phyloP scores from a whole-genome alignment of 768 basidiomycete species.

The Russula sp. region DNA sequence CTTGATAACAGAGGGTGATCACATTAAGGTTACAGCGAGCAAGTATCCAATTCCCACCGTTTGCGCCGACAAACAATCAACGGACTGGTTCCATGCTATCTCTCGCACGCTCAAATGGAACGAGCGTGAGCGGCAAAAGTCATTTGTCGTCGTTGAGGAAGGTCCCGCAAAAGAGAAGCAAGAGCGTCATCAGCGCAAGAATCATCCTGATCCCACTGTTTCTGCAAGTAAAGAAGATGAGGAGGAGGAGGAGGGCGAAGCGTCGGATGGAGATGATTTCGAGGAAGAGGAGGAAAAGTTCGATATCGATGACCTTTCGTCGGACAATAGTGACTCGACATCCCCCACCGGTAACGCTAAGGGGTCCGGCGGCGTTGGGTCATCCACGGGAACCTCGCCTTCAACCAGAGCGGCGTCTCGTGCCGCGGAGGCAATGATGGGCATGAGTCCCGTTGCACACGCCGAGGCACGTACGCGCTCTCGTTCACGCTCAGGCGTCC shows the following conservation, averaged over 20 bases:
- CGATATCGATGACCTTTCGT: conserved; percentile 85
- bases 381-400: conserved; percentile 14
- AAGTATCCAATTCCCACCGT: conserved; percentile 99
- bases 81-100: conserved; percentile 98
- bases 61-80: conserved; percentile 95
- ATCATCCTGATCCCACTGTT: conserved; percentile 3
- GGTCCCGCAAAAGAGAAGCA: conserved; percentile 47
- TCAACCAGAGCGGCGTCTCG: conserved; percentile 15
- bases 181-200: not conserved
- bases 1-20: conserved; percentile 80
- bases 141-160: conserved; percentile 97
- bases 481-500: conserved; percentile 24
- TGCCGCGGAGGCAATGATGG: conserved; percentile 30
- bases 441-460: conserved; percentile 19
- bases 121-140: conserved; percentile 97
- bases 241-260: conserved; percentile 42
- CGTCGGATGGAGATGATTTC: conserved; percentile 41
- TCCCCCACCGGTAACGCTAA: not conserved
- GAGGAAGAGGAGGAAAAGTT: conserved; percentile 76
- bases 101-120: conserved; percentile 98
- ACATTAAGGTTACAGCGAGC: conserved; percentile 96
- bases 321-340: conserved; percentile 21
- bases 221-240: conserved; percentile 29
- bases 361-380: not conserved
- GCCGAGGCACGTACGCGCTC: conserved; percentile 12